phyloP scores from a whole-genome alignment of 2,329 filamentous ascomycete species.

The Fusarium tjaetaba region DNA sequence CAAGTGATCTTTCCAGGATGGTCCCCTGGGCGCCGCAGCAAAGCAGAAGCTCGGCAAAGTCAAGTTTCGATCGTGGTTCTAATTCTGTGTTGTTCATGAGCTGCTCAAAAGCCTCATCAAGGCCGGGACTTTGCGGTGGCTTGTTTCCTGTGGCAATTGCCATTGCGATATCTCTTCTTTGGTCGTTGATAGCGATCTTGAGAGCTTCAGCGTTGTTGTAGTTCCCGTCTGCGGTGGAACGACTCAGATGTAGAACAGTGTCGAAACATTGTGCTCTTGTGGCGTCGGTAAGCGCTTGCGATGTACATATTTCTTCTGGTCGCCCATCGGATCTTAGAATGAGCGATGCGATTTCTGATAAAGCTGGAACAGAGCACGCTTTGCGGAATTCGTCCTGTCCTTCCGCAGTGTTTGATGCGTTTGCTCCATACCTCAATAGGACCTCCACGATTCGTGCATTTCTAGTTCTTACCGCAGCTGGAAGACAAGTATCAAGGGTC shows the following conservation, averaged over 20 bases:
- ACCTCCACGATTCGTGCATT: constrained; percentile 57
- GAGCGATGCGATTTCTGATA: constrained; percentile 58
- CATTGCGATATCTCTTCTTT: constrained; percentile 63
- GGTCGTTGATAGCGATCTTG: constrained; percentile 58
- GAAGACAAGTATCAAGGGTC: constrained; percentile 61
- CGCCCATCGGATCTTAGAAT: constrained; percentile 61
- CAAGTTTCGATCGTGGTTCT: constrained; percentile 59
- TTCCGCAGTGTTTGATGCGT: constrained; percentile 57
- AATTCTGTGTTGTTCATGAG: constrained; percentile 59
- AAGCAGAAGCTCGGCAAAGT: constrained; percentile 64
- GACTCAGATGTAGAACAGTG: constrained; percentile 61
- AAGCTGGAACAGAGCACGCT: constrained; percentile 57
- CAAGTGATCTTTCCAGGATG: constrained; percentile 57
- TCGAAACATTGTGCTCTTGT: constrained; percentile 59
- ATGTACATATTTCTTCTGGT: constrained; percentile 55
- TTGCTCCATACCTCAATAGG: constrained; percentile 63
- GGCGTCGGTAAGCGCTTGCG: constrained; percentile 63
- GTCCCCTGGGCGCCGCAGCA: constrained; percentile 67
- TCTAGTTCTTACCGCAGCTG: constrained; percentile 57
- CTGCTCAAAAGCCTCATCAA: constrained; percentile 62
- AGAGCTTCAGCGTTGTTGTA: constrained; percentile 63
- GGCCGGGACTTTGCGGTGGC: constrained; percentile 58
- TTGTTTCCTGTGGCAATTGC: constrained; percentile 63
- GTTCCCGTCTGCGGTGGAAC: constrained; percentile 63
- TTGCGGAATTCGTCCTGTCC: constrained; percentile 65